A percentile compares a stretch with the other conserved stretches of the same genome.
phyloP scores from a whole-genome alignment of 2,329 filamentous ascomycete genomes.

The Amauroascus verrucosus region DNA sequence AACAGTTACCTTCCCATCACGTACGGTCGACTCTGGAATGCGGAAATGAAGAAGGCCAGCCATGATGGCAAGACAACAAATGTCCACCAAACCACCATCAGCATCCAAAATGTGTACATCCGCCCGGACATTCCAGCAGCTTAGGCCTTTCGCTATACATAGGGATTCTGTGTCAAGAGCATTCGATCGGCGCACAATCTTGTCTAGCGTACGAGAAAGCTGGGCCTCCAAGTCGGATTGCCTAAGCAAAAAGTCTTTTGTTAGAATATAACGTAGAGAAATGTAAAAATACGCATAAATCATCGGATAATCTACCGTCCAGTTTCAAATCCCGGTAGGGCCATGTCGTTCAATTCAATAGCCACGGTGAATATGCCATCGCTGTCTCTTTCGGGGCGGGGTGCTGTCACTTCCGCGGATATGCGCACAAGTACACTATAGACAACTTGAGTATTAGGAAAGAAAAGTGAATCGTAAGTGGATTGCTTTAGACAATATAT shows the following conservation, averaged over 20 bases:
- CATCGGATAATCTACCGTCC: conserved; percentile 58
- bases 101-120: conserved; percentile 87
- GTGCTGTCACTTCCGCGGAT: conserved; percentile 77
- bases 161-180: conserved; percentile 93
- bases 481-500: neutral
- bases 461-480: neutral
- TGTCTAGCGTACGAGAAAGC: conserved; percentile 80
- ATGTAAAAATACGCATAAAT: neutral
- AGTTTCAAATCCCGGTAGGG: conserved; percentile 78
- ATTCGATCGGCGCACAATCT: conserved; percentile 81
- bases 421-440: conserved; percentile 70
- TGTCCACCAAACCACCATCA: conserved; percentile 82
- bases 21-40: conserved; percentile 77
- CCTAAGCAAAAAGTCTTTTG: conserved; percentile 32
- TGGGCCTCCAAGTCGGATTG: conserved; percentile 76
- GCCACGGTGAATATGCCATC: conserved; percentile 91
- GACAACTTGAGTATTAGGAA: neutral
- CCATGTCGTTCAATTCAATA: conserved; percentile 85
- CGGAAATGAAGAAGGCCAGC: conserved; percentile 85
- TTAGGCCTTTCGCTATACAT: conserved; percentile 80
- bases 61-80: conserved; percentile 74
- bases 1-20: conserved; percentile 73
- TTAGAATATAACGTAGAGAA: neutral
- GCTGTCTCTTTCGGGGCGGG: conserved; percentile 79
- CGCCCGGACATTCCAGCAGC: conserved; percentile 83